Base-by-base conservation (phyloP, 306 rosid species). In the Cucurbita pepo region DNA sequence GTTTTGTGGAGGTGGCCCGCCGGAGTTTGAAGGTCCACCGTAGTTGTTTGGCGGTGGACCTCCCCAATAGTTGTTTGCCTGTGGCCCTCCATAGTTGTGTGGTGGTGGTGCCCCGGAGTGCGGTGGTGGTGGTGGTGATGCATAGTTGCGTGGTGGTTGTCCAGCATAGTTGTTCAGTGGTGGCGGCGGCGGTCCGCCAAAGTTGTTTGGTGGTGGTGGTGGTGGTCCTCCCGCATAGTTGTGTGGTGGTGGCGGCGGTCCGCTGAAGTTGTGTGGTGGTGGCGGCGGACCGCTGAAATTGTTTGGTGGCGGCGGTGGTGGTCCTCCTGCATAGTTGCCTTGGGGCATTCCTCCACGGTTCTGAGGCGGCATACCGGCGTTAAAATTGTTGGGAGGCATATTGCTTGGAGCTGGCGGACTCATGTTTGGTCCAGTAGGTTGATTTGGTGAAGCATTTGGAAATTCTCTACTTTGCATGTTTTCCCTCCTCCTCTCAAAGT, bases 401-500 rank as follows among this genome's bases (percentile, higher is more conserved):
- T 11, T 45, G 50, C 59, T 55, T 40, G 65, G 79, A 52, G 80
- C 80, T 3, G 54, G 4, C 6, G 87, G 78, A 5, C 83, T 86
- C 64, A 74, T 78, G 69, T 73, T 78, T 10, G 72, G 75, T 40
- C 72, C 58, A 13, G 56, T 0, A 43, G 54, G 37, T 57, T 63
- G 76, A n/a, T 75, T 81, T 37, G 78, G 53, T 8, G 92, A 83
- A 78, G 90, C 82, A 22, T 70, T 76, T 59, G 83, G 93, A 79
- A 79, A 71, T 55, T 90, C 96, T 78, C 90, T 83, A 81, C 79
- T 89, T 72, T 81, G 90, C 62, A 78, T 78, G 69, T 90, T 88
- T 62, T 87, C 96, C 83, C 96, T 87, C 77, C 98, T 90, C 84
- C 96, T 85, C 6, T 90, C 94, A 40, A 94, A 94, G 84, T 90